Base-by-base conservation (phyloP, 169 alveolate genomes). In the Ichthyophthirius multifiliis region DNA sequence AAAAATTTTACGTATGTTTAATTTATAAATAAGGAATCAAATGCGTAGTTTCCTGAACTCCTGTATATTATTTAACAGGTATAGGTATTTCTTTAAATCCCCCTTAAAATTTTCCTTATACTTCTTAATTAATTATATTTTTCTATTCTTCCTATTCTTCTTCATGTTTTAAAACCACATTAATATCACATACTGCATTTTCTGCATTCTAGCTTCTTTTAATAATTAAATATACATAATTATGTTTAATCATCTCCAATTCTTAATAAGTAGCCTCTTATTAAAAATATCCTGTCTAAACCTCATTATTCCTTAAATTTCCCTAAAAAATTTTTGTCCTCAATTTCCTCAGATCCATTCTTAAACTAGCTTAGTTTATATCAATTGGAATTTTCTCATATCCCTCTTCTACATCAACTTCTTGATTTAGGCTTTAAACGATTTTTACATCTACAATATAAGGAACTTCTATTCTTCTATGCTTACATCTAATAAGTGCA, bases 391-490 rank as follows among this genome's bases (percentile, higher is more conserved):
- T 83, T 65, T 88, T 90, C 62, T 93, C 95, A 82, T 89, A 93
- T 3, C 94, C 92, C 84, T 91, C 89, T 43, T 94, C 94, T 37
- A 90, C 89, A 73, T 93, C 90, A 0, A 95, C 94, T 74, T 89
- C 83, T 62, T 85, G 92, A 74, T 87, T 86, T 35, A 89, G 80
- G 75, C 90, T 79, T 89, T 89, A 89, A 48, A 89, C 82, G 31
- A 93, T 86, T 83, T 93, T 94, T 43, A 90, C 89, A 62, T 93
- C 93, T 20, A 89, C 84, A 12, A 93, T 82, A 77, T 90, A 93
- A 12, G 97, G 97, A 16, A 86, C 93, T 63, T 93, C 97, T 15
- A 91, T 88, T 76, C 94, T 86, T 65, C 97, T 76, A 80, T 88
- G 91, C 81, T 89, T 89, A 32, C 87, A 74, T 84, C 97, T 85